These are phyloP conservation scores for Conringia planisiliqua DNA, from an alignment of 345 rosid species.

Conservation along the genomic window DNA sequence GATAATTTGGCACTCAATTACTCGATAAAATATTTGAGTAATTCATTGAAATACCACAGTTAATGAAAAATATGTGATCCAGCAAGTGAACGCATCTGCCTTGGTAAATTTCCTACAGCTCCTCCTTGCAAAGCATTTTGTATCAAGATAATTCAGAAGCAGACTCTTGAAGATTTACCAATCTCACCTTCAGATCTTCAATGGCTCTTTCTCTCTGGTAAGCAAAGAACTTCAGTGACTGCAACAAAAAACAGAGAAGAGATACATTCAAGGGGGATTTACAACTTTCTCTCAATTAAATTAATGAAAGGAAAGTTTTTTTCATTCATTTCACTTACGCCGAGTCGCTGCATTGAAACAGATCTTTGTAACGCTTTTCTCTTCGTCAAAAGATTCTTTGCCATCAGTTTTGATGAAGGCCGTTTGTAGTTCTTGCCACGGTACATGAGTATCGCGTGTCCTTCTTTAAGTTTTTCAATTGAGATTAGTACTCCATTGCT, in stretches of 20 bases:
- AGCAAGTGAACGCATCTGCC: background rate
- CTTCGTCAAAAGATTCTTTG: constrained; percentile 62
- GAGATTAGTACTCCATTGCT: constrained; percentile 77
- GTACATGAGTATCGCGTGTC: constrained; percentile 69
- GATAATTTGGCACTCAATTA: background rate
- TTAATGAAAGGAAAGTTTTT: background rate
- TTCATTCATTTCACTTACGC: constrained; percentile 48
- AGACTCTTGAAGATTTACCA: constrained; percentile 40
- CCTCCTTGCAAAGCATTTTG: constrained; percentile 10
- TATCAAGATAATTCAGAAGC: constrained; percentile 20
- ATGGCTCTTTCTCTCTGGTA: constrained; percentile 46
- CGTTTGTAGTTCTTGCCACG: constrained; percentile 89
- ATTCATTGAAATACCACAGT: background rate
- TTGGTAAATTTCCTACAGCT: background rate
- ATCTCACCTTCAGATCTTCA: constrained; percentile 47
- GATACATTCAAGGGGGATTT: background rate
- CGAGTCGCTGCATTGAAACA: constrained; percentile 67
- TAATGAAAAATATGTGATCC: background rate
- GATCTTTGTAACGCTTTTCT: constrained; percentile 68
- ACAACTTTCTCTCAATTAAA: background rate
- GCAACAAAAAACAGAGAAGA: constrained; percentile 18
- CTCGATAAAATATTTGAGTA: background rate
- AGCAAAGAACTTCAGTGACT: constrained; percentile 77
- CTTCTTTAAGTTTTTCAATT: constrained; percentile 64
- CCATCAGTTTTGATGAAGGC: constrained; percentile 51